Evolutionary conservation across 495 filamentous ascomycete genomes (phyloP).

Genomic region (Talaromyces ruber): DNA sequence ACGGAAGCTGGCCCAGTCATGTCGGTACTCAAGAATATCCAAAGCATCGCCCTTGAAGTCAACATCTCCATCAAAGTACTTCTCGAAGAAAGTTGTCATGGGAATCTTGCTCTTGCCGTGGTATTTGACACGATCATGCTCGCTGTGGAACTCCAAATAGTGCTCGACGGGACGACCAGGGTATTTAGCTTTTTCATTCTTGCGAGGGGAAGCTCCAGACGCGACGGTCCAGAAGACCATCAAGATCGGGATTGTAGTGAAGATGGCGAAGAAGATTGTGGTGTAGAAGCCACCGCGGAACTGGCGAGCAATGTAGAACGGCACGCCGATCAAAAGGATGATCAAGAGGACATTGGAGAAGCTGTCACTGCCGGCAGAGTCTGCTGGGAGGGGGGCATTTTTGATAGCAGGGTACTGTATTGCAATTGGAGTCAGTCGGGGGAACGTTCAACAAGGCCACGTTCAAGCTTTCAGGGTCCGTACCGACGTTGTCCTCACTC

Average conservation of each 20-base stretch:
- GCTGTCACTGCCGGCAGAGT: constrained; percentile 44
- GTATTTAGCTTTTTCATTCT: constrained; percentile 53
- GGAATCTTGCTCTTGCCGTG: constrained; percentile 55
- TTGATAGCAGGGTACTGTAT: constrained; percentile 53
- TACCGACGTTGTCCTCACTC: constrained; percentile 52
- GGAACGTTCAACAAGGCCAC: not conserved
- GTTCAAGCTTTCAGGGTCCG: constrained; percentile 11
- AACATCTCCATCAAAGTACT: constrained; percentile 55
- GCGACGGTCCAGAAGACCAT: constrained; percentile 50
- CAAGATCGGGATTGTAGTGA: constrained; percentile 48
- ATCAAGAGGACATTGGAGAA: constrained; percentile 50
- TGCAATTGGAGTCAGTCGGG: not conserved
- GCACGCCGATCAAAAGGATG: constrained; percentile 37
- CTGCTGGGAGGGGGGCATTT: constrained; percentile 55
- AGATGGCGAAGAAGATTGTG: constrained; percentile 45
- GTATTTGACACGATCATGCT: constrained; percentile 48
- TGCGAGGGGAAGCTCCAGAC: constrained; percentile 49
- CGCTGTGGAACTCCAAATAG: constrained; percentile 54
- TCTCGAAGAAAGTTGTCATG: constrained; percentile 60
- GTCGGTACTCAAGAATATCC: constrained; percentile 53
- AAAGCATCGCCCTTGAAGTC: constrained; percentile 57
- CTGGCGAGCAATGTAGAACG: constrained; percentile 45
- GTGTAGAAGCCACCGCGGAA: constrained; percentile 47
- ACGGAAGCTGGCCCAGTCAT: constrained; percentile 63
- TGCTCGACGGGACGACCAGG: constrained; percentile 54